Evolutionary conservation across 1,139 yeast species (phyloP).

Genomic region (Chernovozyma aurita): DNA sequence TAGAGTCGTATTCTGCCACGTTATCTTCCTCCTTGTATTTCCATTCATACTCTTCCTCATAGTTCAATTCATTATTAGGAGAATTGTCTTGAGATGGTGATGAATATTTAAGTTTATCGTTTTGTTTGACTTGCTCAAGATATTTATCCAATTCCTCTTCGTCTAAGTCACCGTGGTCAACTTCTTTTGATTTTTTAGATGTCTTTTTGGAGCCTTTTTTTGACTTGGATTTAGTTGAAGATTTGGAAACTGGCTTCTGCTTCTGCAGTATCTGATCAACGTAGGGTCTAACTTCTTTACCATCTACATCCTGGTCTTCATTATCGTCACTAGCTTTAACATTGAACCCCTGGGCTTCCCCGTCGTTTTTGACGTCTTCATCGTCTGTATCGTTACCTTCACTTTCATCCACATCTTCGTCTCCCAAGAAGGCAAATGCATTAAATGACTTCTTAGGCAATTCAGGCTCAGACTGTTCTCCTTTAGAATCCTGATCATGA

Average conservation of each 20-base stretch:
- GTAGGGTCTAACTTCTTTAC: too few species aligned
- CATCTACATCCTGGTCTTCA: too few species aligned
- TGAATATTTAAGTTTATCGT: conserved; percentile 31
- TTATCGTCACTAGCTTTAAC: background rate
- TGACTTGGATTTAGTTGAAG: too few species aligned
- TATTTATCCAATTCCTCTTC: conserved; percentile 42
- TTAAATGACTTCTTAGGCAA: conserved; percentile 29
- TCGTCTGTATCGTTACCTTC: conserved; percentile 11
- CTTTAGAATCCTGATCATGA: conserved; percentile 8
- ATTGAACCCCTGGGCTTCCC: background rate
- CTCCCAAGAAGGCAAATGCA: conserved; percentile 52
- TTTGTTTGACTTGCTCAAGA: conserved; percentile 28
- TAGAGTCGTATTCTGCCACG: conserved; percentile 32
- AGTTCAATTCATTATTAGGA: background rate
- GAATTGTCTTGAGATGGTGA: background rate
- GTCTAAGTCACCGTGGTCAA: conserved; percentile 11
- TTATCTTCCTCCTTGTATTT: conserved; percentile 32
- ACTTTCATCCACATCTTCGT: conserved; percentile 23
- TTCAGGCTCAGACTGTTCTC: conserved; percentile 13
- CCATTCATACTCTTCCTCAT: conserved; percentile 23
- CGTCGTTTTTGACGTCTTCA: conserved; percentile 4
- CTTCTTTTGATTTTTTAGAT: too few species aligned
- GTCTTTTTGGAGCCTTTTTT: too few species aligned
- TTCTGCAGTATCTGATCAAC: too few species aligned
- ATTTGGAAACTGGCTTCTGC: background rate